Conservation (phyloP, 1,284 basidiomycete genomes). For the Grifola frondosa region DNA sequence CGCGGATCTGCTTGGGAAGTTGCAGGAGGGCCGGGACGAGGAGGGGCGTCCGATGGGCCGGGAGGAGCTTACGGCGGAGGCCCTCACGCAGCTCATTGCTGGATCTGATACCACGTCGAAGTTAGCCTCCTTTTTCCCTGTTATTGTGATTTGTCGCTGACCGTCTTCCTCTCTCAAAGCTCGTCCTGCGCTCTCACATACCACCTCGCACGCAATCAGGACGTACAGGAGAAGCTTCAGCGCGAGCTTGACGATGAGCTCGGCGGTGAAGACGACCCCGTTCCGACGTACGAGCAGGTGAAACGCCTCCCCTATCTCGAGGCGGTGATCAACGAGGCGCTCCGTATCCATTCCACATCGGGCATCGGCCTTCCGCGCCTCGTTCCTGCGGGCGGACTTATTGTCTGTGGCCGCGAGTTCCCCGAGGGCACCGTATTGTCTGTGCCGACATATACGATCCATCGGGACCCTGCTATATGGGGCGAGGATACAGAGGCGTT, state of each 20-base stretch:
- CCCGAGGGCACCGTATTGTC: slow-evolving; percentile 70
- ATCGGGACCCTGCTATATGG: slow-evolving; percentile 71
- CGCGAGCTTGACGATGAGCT: slow-evolving; percentile 79
- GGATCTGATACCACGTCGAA: slow-evolving; percentile 85
- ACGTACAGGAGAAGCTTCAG: slow-evolving; percentile 70
- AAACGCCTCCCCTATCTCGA: slow-evolving; percentile 76
- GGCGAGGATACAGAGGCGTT: slow-evolving; percentile 77
- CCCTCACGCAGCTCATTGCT: slow-evolving; percentile 83
- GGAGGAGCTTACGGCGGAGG: slow-evolving; percentile 85
- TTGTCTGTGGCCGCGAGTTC: slow-evolving; percentile 60
- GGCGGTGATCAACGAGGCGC: slow-evolving; percentile 80
- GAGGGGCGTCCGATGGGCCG: slow-evolving; percentile 77
- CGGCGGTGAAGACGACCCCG: slow-evolving; percentile 53
- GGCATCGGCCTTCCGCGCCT: slow-evolving; percentile 81
- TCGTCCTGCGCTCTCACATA: slow-evolving; percentile 86
- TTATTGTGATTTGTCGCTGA: slow-evolving; percentile 3
- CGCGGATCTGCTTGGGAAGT: slow-evolving; percentile 77
- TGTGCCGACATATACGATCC: slow-evolving; percentile 78
- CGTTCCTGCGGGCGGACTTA: slow-evolving; percentile 68
- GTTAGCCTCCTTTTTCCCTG: slow-evolving; percentile 38
- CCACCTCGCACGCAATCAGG: slow-evolving; percentile 71
- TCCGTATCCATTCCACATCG: slow-evolving; percentile 81
- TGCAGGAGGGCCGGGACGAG: slow-evolving; percentile 77
- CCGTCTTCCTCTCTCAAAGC: slow-evolving; percentile 34
- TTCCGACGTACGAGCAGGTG: slow-evolving; percentile 57